Conservation (phyloP, 75 land plant genomes). For the Larix kaempferi region DNA sequence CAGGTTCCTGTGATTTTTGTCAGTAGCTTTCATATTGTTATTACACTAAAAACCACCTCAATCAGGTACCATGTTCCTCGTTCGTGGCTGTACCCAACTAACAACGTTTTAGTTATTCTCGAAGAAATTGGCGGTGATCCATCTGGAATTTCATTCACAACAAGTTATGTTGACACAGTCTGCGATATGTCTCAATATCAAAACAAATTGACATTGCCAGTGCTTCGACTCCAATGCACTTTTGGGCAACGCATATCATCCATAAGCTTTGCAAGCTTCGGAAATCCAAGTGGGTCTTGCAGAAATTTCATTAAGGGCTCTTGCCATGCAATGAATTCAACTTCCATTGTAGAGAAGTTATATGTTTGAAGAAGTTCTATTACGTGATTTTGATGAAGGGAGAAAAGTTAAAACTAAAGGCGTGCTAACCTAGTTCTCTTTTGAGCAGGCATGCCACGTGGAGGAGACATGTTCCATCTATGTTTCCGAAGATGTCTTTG, state of each 20-base stretch:
- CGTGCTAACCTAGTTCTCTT: too few species aligned
- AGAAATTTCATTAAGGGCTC: constrained; percentile 25
- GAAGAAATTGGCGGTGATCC: constrained; percentile 30
- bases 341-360: constrained; percentile 21
- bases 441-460: constrained; percentile 1
- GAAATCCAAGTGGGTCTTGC: constrained; percentile 30
- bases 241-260: constrained; percentile 33
- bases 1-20: too few species aligned
- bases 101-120: constrained; percentile 16
- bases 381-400: too few species aligned
- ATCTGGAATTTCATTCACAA: constrained; percentile 16
- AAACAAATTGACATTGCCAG: too few species aligned
- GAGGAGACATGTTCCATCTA: neutral
- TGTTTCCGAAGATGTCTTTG: constrained; percentile 1
- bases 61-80: constrained; percentile 35
- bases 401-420: too few species aligned
- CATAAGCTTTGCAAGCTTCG: constrained; percentile 39
- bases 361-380: too few species aligned
- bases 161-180: constrained; percentile 3
- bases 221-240: constrained; percentile 36
- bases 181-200: too few species aligned
- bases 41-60: neutral
- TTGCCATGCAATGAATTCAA: constrained; percentile 23
- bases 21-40: too few species aligned
- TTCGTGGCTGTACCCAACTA: constrained; percentile 16